Percentiles rank a stretch among this genome's conserved stretches.
Conservation (phyloP, 352 stramenopile species). For the Phytophthora macrochlamydospora region DNA sequence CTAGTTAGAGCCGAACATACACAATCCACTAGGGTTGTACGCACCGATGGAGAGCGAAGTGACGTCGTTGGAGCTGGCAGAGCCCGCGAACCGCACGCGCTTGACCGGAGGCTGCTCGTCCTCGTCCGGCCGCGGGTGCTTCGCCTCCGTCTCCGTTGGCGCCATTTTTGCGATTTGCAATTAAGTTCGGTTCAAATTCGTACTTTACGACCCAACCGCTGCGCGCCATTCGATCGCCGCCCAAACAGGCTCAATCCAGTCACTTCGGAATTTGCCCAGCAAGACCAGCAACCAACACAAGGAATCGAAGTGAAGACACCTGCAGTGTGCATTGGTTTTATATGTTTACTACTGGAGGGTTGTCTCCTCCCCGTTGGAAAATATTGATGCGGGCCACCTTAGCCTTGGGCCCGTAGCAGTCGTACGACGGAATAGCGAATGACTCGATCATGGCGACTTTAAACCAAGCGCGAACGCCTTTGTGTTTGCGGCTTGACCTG, state of each 20-base stretch:
- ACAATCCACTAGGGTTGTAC: background rate
- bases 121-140: constrained; percentile 5
- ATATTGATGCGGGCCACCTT: constrained; percentile 81
- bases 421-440: constrained; percentile 77
- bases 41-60: constrained; percentile 67
- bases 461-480: constrained; percentile 78
- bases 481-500: constrained; percentile 84
- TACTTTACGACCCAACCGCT: background rate
- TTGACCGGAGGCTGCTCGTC: constrained; percentile 33
- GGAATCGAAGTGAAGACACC: background rate
- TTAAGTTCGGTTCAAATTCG: background rate
- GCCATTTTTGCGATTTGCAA: constrained; percentile 34
- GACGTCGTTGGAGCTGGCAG: constrained; percentile 48
- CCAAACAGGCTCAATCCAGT: too few relatives aligned
- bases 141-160: constrained; percentile 22
- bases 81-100: constrained; percentile 68
- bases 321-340: too few relatives aligned
- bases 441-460: constrained; percentile 79
- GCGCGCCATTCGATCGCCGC: too few relatives aligned
- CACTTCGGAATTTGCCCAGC: constrained; percentile 36
- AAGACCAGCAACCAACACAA: too few relatives aligned
- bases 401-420: constrained; percentile 84
- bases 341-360: too few relatives aligned
- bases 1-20: background rate
- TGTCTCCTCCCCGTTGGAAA: constrained; percentile 27